Evolutionary conservation across 331 rosid genomes (phyloP).

Genomic region (Malus hybrid): DNA sequence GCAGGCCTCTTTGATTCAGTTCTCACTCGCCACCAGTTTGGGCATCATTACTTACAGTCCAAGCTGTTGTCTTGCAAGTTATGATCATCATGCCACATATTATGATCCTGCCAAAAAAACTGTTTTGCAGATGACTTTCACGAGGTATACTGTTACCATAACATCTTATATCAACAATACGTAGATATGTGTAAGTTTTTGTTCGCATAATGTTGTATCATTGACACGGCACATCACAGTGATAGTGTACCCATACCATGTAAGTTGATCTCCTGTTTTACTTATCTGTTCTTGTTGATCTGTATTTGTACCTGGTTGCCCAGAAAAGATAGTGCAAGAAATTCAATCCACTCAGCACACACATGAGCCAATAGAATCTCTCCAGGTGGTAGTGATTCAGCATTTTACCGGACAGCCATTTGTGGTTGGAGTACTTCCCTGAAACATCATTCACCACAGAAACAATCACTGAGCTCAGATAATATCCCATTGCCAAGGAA

Average conservation of each 20-base stretch:
- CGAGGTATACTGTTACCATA: neutral
- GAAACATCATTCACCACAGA: constrained; percentile 59
- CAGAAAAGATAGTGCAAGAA: constrained; percentile 76
- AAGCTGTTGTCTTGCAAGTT: neutral
- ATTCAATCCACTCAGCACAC: constrained; percentile 73
- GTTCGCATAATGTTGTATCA: no score
- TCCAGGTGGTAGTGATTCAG: constrained; percentile 67
- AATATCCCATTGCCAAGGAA: constrained; percentile 86
- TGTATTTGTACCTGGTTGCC: constrained; percentile 69
- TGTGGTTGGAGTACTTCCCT: constrained; percentile 19
- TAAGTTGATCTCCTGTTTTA: neutral
- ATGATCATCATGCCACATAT: neutral
- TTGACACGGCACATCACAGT: no score
- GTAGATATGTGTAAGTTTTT: neutral
- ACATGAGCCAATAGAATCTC: constrained; percentile 88
- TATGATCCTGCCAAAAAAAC: neutral
- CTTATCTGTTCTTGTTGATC: constrained; percentile 26
- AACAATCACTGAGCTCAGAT: constrained; percentile 77
- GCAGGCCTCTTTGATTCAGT: neutral
- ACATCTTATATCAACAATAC: no score
- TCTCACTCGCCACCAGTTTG: neutral
- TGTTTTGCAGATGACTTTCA: neutral
- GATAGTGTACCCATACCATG: neutral
- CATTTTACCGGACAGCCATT: constrained; percentile 65
- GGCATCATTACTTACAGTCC: neutral